A percentile compares a stretch with the other conserved stretches of the same genome.
These are phyloP conservation scores for Tricholoma terreum DNA, from an alignment of 768 basidiomycete species.

Conservation along the genomic window DNA sequence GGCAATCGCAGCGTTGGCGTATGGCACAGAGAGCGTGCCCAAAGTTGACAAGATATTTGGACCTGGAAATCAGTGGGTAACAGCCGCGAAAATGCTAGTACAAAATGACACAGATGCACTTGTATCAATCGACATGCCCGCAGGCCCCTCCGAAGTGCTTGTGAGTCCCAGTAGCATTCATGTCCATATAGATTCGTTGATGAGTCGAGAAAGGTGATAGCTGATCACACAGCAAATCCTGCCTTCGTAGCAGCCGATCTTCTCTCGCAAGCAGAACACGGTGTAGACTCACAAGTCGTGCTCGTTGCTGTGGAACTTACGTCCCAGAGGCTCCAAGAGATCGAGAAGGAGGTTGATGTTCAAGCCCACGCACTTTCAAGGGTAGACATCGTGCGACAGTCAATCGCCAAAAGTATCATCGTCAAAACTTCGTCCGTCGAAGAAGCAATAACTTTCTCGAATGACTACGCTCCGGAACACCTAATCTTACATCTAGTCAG, in stretches of 20 bases:
- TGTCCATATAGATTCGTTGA: neutral
- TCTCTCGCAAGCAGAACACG: slow-evolving; percentile 97
- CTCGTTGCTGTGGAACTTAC: slow-evolving; percentile 78
- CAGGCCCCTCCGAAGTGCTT: slow-evolving; percentile 95
- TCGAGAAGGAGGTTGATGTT: slow-evolving; percentile 81
- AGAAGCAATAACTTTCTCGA: slow-evolving; percentile 85
- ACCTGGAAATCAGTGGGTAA: slow-evolving; percentile 99
- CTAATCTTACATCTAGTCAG: slow-evolving; percentile 85
- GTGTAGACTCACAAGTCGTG: slow-evolving; percentile 97
- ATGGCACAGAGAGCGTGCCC: slow-evolving; percentile 91
- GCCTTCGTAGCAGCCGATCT: slow-evolving; percentile 96
- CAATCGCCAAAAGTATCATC: slow-evolving; percentile 87
- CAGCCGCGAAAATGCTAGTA: slow-evolving; percentile 98
- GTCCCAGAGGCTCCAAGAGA: slow-evolving; percentile 55
- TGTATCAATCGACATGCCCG: slow-evolving; percentile 98
- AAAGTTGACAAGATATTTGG: slow-evolving; percentile 99
- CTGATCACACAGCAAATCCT: slow-evolving; percentile 82
- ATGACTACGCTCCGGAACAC: slow-evolving; percentile 98
- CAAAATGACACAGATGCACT: slow-evolving; percentile 97
- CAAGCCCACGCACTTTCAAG: slow-evolving; percentile 87
- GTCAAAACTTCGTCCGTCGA: slow-evolving; percentile 64
- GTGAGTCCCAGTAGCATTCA: slow-evolving; percentile 46
- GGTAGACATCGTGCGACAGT: slow-evolving; percentile 87
- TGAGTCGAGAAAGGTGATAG: slow-evolving; percentile 68
- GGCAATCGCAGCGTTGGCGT: slow-evolving; percentile 93